A percentile compares a stretch with the other conserved stretches of the same genome.
phyloP scores from a whole-genome alignment of 176 grass and related monocot genomes.

The Poa annua region DNA sequence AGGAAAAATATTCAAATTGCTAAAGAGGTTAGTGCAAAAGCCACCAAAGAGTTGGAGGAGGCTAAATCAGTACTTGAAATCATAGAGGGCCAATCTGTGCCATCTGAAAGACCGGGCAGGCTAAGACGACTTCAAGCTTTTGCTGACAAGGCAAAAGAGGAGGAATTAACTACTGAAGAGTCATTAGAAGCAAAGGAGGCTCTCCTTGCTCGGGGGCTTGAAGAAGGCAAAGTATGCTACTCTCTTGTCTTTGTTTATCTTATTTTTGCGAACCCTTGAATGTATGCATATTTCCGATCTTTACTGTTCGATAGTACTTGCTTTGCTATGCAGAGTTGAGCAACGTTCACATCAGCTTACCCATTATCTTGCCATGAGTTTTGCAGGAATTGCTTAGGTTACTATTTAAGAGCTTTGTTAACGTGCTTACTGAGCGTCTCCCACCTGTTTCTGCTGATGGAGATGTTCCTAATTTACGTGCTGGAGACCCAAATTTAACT shows the following conservation, averaged over 20 bases:
- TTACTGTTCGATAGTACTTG: constrained; percentile 42
- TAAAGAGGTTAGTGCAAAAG: constrained; percentile 62
- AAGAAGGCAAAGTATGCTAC: constrained; percentile 83
- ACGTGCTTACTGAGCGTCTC: constrained; percentile 75
- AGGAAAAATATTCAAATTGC: constrained; percentile 67
- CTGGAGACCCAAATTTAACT: constrained; percentile 47
- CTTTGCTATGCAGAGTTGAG: not conserved
- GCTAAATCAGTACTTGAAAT: constrained; percentile 74
- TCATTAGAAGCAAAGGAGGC: constrained; percentile 79
- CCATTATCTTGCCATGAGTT: constrained; percentile 16
- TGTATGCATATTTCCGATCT: constrained; percentile 31
- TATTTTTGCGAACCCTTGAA: constrained; percentile 12
- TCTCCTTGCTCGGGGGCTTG: constrained; percentile 66
- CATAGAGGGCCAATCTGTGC: constrained; percentile 67
- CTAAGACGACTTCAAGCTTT: constrained; percentile 74
- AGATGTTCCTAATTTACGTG: constrained; percentile 75
- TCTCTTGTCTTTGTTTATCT: constrained; percentile 30
- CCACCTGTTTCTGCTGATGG: constrained; percentile 83
- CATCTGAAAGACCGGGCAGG: constrained; percentile 76
- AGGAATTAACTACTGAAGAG: constrained; percentile 55
- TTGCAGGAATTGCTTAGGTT: constrained; percentile 70
- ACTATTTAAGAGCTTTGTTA: constrained; percentile 82
- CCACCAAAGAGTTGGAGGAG: constrained; percentile 64
- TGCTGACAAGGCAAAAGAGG: constrained; percentile 67
- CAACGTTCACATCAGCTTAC: constrained; percentile 18